Evolutionary conservation across 768 basidiomycete genomes (phyloP), one percentile per base, ranked within the genome.

Genomic region (Panaeolus papilionaceus): DNA sequence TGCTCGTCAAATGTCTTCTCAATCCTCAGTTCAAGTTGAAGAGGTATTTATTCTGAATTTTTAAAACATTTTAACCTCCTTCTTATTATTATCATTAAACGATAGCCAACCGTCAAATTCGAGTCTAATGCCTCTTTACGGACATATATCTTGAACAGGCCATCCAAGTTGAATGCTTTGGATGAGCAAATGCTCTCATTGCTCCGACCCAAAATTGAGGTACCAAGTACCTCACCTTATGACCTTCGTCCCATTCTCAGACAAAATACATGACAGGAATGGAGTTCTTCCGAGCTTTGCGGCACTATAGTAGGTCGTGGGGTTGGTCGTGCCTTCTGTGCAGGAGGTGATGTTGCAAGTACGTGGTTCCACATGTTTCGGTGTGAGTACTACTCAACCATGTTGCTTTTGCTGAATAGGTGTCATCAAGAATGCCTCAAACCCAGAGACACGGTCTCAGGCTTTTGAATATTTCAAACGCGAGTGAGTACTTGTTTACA

Each of bases 291-390:
- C 37, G 85, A 90, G 62, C 84, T 94, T 7, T 89, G 89, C 71
- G 85, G 86, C 66, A 84, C 91, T 37, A 87, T 98, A 67, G 85
- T 94, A 42, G 92, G 91, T 39, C 85, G 86, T 38, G 93, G 92
- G 26, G 77, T 79, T 12, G 92, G 90, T 3, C 84, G 89, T 67
- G 93, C 92, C 12, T 99, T 98, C 76, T 99, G 96, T 74, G 92
- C 94, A 6, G 98, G 98, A 14, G 98, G 98, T 51, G 98, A 99
- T 78, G 93, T 99, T 66, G 90, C 88, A 67, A 82, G 97, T 96
- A 72, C 79, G 91, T 83, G 69, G 38, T 54, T 65, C 69, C 47
- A n/a, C 28, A 28, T 37, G 54, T 18, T 38, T 47, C 12, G 18
- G 3, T 44, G 10, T 63, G 28, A 39, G 58, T n/a, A 16, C 26